Evolutionary conservation across 257 asterid species (phyloP).

Genomic region (Prunella vulgaris): DNA sequence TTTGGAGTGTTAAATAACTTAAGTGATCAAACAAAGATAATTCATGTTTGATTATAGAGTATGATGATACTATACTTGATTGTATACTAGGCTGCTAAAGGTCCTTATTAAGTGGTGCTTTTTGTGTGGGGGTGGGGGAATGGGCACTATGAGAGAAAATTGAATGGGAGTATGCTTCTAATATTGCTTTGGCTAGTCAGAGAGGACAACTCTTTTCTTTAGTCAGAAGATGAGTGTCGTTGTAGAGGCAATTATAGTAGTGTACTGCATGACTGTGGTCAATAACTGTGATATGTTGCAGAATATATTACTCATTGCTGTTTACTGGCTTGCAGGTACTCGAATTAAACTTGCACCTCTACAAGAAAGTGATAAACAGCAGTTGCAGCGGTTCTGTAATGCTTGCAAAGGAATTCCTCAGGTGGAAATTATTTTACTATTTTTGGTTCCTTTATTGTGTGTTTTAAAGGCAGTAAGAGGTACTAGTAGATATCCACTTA

Average conservation of each 20-base stretch:
- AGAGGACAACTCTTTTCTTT: background rate
- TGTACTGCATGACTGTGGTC: background rate
- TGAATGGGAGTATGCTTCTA: background rate
- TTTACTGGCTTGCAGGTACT: slow-evolving; percentile 42
- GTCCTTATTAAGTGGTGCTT: background rate
- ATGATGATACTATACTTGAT: slow-evolving; percentile 7
- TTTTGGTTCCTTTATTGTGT: background rate
- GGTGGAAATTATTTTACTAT: slow-evolving; percentile 33
- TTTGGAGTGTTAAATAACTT: background rate
- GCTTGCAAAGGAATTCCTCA: slow-evolving; percentile 99
- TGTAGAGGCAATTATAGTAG: background rate
- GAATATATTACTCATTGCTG: background rate
- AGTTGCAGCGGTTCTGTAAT: slow-evolving; percentile 71
- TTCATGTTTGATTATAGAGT: slow-evolving; percentile 6
- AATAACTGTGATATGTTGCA: background rate
- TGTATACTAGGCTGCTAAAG: slow-evolving; percentile 11
- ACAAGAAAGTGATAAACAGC: slow-evolving; percentile 53
- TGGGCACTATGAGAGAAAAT: background rate
- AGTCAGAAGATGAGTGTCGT: background rate
- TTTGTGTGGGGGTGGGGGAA: background rate
- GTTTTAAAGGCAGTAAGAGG: background rate
- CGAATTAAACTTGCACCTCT: slow-evolving; percentile 65
- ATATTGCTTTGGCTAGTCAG: background rate
- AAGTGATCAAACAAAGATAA: background rate
- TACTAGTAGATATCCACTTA: background rate